A percentile compares a stretch with the other conserved stretches of the same genome.
Conservation (phyloP, 2,329 filamentous ascomycete species). For the Didymella lethalis region DNA sequence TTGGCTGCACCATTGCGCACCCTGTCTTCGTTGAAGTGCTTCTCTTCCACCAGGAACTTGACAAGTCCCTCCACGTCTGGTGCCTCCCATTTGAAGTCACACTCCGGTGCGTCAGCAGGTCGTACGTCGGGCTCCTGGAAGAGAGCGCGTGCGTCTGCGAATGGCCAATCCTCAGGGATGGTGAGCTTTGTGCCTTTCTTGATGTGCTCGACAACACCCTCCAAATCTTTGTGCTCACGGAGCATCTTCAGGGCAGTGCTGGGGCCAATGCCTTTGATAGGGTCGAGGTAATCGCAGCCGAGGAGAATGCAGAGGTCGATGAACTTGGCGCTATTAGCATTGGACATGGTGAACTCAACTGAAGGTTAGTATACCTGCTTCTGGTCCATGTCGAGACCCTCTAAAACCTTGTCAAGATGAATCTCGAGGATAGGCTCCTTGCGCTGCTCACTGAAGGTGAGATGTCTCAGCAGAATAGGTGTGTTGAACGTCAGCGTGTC, state of each 20-base stretch:
- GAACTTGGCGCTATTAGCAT: constrained; percentile 66
- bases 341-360: not conserved
- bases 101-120: constrained; percentile 80
- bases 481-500: constrained; percentile 96
- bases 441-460: constrained; percentile 96
- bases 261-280: constrained; percentile 92
- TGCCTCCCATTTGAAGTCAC: constrained; percentile 97
- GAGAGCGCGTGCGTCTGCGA: constrained; percentile 85
- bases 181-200: constrained; percentile 74
- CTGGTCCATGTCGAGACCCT: constrained; percentile 86
- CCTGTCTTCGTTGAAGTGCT: constrained; percentile 95
- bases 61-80: constrained; percentile 91
- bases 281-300: constrained; percentile 97
- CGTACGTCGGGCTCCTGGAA: constrained; percentile 93
- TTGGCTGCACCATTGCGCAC: constrained; percentile 80
- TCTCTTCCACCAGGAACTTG: constrained; percentile 88
- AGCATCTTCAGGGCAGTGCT: constrained; percentile 93
- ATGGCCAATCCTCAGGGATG: constrained; percentile 97
- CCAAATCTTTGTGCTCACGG: constrained; percentile 86
- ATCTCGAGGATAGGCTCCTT: constrained; percentile 99
- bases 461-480: constrained; percentile 87
- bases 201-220: constrained; percentile 86
- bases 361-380: constrained; percentile 67
- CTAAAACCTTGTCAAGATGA: constrained; percentile 82
- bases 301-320: constrained; percentile 97